phyloP scores from a whole-genome alignment of 2,329 filamentous ascomycete genomes.

The Xylariaceae sp. region DNA sequence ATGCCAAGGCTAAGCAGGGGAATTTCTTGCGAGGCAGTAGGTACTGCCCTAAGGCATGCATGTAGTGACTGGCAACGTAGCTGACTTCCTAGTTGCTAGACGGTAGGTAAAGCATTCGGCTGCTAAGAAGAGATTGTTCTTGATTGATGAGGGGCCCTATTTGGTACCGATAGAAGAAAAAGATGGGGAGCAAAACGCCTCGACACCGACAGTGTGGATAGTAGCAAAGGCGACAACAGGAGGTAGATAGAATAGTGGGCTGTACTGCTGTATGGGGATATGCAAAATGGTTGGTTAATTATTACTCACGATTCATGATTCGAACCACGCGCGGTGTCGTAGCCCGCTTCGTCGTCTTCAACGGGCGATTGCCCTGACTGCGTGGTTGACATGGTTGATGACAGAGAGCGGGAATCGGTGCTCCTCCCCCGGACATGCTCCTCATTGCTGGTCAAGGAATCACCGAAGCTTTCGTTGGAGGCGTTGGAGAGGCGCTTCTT shows the following conservation, averaged over 20 bases:
- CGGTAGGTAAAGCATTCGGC: no score
- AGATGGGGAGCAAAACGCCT: not conserved
- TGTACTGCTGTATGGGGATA: not conserved
- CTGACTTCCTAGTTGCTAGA: no score
- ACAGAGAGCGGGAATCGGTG: slow-evolving; percentile 19
- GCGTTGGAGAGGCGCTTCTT: slow-evolving; percentile 40
- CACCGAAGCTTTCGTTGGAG: slow-evolving; percentile 34
- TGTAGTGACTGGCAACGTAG: no score
- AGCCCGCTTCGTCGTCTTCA: slow-evolving; percentile 26
- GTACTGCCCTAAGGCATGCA: no score
- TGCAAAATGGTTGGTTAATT: not conserved
- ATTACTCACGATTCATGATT: slow-evolving; percentile 31
- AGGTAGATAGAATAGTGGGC: slow-evolving; percentile 1
- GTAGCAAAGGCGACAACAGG: not conserved
- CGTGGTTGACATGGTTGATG: slow-evolving; percentile 17
- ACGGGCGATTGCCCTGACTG: slow-evolving; percentile 19
- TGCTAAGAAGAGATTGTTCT: no score
- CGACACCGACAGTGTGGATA: not conserved
- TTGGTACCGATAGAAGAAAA: not conserved
- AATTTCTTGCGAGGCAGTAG: no score
- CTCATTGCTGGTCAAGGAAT: slow-evolving; percentile 28
- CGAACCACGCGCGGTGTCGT: slow-evolving; percentile 33
- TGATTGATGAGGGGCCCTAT: not conserved
- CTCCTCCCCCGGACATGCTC: slow-evolving; percentile 27
- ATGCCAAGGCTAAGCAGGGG: no score